These are phyloP conservation scores for Eucalyptus caleyi DNA, from an alignment of 345 rosid genomes.

Conservation along the genomic window DNA sequence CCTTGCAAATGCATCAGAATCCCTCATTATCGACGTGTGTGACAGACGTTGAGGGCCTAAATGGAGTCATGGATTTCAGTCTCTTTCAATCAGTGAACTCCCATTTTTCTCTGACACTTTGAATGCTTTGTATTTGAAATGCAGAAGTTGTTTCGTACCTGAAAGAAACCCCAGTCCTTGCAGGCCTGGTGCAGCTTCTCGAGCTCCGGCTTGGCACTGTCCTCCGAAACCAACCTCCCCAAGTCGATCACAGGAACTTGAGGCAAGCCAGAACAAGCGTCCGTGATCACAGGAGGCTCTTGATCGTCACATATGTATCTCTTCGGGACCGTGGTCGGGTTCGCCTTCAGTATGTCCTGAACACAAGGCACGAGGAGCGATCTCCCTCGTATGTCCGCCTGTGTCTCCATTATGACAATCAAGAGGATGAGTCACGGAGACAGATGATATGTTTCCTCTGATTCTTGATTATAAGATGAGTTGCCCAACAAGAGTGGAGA, in stretches of 20 bases:
- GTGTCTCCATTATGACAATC: not conserved
- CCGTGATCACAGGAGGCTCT: not conserved
- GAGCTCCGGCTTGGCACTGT: not conserved
- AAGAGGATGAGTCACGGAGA: not conserved
- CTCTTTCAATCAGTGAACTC: not conserved
- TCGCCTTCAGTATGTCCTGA: not conserved
- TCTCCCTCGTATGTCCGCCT: not conserved
- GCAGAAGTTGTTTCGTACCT: not conserved
- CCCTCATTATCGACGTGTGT: not conserved
- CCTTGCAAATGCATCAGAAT: not conserved
- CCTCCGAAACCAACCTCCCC: not conserved
- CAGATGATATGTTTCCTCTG: not conserved
- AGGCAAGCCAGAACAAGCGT: not conserved
- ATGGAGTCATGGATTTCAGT: not conserved
- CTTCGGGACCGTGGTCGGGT: not conserved
- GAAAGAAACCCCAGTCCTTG: constrained; percentile 14
- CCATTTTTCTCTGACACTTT: not conserved
- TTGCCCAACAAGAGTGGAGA: not conserved
- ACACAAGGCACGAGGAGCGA: not conserved
- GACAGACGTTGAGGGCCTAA: not conserved
- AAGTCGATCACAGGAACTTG: constrained; percentile 1
- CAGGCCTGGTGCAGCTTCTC: not conserved
- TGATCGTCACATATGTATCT: not conserved
- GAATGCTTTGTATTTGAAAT: not conserved
- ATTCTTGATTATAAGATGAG: not conserved